A percentile compares a stretch with the other conserved stretches of the same genome.
phyloP scores from a whole-genome alignment of 805 yeast species.

The Zygoascus flipseniorum region DNA sequence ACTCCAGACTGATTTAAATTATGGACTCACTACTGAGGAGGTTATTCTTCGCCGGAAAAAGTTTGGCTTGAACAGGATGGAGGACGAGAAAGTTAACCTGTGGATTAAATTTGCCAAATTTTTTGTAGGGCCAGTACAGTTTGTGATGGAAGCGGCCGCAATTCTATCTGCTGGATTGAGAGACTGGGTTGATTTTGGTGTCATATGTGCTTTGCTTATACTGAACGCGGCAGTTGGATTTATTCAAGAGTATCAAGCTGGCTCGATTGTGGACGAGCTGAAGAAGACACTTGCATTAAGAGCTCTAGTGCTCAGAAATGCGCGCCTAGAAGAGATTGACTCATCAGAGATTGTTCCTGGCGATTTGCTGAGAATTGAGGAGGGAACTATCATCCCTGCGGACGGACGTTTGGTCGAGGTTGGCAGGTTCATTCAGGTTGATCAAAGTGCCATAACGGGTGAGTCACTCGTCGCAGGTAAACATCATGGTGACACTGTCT shows the following conservation, averaged over 20 bases:
- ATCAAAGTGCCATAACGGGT: slow-evolving; percentile 96
- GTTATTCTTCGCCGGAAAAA: slow-evolving; percentile 79
- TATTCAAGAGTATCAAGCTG: slow-evolving; percentile 96
- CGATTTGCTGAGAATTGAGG: slow-evolving; percentile 87
- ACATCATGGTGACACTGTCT: slow-evolving; percentile 75
- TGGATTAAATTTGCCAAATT: slow-evolving; percentile 73
- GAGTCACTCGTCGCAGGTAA: slow-evolving; percentile 94
- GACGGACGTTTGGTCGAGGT: slow-evolving; percentile 87
- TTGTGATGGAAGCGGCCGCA: slow-evolving; percentile 96
- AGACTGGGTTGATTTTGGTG: slow-evolving; percentile 99
- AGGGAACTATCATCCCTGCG: slow-evolving; percentile 87
- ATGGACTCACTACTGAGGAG: slow-evolving; percentile 73
- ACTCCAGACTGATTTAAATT: slow-evolving; percentile 69
- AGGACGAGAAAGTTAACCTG: slow-evolving; percentile 77
- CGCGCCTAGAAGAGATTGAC: slow-evolving; percentile 63
- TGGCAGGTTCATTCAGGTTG: slow-evolving; percentile 80
- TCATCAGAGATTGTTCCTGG: slow-evolving; percentile 90
- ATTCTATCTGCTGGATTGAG: slow-evolving; percentile 90
- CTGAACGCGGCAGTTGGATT: slow-evolving; percentile 93
- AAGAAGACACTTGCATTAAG: slow-evolving; percentile 90
- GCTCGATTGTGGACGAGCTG: slow-evolving; percentile 93
- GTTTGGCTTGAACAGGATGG: slow-evolving; percentile 85
- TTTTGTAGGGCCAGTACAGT: slow-evolving; percentile 92
- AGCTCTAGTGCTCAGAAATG: slow-evolving; percentile 80
- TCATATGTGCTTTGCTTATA: slow-evolving; percentile 76